phyloP scores from a whole-genome alignment of 352 stramenopile genomes.

The Peronospora destructor region DNA sequence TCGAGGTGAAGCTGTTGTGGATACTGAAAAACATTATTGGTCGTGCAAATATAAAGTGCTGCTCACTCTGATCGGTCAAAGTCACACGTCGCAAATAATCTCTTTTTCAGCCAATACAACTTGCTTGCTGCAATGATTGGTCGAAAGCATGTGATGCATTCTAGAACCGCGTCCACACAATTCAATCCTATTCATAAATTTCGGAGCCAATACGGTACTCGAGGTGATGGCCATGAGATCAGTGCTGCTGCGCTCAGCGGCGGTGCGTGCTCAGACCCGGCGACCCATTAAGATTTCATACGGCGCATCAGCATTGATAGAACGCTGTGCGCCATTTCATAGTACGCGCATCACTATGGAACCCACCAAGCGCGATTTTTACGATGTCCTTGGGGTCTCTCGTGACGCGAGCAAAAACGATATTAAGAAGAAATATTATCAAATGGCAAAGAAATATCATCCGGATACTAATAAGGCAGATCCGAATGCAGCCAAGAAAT shows the following conservation, averaged over 20 bases:
- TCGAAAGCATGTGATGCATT: slow-evolving; percentile 9
- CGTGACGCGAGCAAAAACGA: slow-evolving; percentile 88
- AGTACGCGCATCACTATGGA: slow-evolving; percentile 46
- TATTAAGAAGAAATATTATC: slow-evolving; percentile 98
- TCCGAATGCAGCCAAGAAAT: slow-evolving; percentile 87
- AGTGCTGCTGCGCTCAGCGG: slow-evolving; percentile 25
- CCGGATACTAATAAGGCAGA: slow-evolving; percentile 96
- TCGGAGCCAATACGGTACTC: slow-evolving; percentile 2
- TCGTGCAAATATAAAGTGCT: too few species aligned
- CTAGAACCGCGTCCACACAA: slow-evolving; percentile 31
- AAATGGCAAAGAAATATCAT: slow-evolving; percentile 96
- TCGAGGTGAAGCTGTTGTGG: too few species aligned
- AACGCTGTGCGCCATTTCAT: slow-evolving; percentile 44
- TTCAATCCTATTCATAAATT: slow-evolving; percentile 15
- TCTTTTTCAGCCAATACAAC: slow-evolving; percentile 6
- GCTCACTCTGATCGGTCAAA: too few species aligned
- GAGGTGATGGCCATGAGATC: slow-evolving; percentile 25
- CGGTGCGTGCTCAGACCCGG: slow-evolving; percentile 7
- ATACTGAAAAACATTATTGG: too few species aligned
- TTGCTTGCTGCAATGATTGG: slow-evolving; percentile 6
- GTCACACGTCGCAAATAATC: slow-evolving; percentile 30
- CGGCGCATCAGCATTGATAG: slow-evolving; percentile 8
- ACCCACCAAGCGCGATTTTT: slow-evolving; percentile 91
- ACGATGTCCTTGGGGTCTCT: slow-evolving; percentile 91
- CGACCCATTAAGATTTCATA: background rate